Percentiles rank a stretch among this genome's conserved stretches.
Evolutionary conservation across 2,329 filamentous ascomycete species (phyloP).

Genomic region (Diplocarpon rosae): DNA sequence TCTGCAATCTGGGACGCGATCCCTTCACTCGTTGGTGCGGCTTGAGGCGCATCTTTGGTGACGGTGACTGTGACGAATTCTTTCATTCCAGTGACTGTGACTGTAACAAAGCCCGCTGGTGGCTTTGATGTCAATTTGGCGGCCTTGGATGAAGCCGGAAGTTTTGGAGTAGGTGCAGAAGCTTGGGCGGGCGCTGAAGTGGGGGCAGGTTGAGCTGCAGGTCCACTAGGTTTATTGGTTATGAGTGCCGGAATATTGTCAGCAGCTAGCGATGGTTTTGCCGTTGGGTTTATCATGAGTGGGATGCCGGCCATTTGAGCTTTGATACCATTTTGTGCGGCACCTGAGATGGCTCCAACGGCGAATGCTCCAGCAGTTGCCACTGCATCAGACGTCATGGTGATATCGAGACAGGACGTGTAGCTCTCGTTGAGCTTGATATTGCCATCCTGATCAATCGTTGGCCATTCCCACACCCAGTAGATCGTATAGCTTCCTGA

Average conservation of each 20-base stretch:
- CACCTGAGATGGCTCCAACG: constrained; percentile 2
- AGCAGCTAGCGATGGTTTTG: constrained; percentile 1
- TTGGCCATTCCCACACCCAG: constrained; percentile 96
- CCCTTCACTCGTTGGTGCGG: not conserved
- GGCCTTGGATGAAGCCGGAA: not conserved
- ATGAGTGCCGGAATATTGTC: constrained; percentile 3
- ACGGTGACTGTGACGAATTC: constrained; percentile 5
- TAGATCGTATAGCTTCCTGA: constrained; percentile 69
- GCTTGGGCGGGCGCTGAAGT: not conserved
- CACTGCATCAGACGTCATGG: constrained; percentile 17
- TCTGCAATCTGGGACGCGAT: not conserved
- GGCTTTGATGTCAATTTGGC: not conserved
- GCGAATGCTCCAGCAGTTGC: constrained; percentile 3
- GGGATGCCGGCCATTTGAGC: constrained; percentile 23
- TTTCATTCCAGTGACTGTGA: constrained; percentile 9
- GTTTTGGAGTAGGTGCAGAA: not conserved
- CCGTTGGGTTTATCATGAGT: constrained; percentile 17
- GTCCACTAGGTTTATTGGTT: not conserved
- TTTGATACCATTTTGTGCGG: constrained; percentile 2
- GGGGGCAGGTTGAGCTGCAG: not conserved
- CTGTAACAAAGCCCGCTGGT: constrained; percentile 5
- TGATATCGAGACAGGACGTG: constrained; percentile 45
- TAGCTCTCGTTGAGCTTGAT: constrained; percentile 46
- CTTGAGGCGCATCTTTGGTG: not conserved
- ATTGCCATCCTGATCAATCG: constrained; percentile 34